Evolutionary conservation across 768 basidiomycete species (phyloP).

Genomic region (Russula sp.): DNA sequence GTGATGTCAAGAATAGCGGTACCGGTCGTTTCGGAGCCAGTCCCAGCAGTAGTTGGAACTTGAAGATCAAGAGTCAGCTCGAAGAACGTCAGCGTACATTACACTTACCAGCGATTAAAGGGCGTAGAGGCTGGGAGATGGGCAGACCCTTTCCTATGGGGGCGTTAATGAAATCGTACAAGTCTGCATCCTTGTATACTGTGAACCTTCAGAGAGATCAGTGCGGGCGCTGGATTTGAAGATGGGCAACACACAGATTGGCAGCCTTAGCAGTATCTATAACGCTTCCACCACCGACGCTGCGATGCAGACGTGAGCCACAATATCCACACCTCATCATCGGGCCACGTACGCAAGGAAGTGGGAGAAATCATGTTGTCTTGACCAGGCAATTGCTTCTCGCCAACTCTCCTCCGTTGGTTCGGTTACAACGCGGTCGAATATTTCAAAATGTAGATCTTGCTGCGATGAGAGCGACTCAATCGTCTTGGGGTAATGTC

Average conservation of each 20-base stretch:
- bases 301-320: slow-evolving; percentile 33
- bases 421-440: slow-evolving; percentile 78
- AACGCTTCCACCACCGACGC: slow-evolving; percentile 90
- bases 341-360: slow-evolving; percentile 70
- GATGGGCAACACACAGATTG: slow-evolving; percentile 57
- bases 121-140: slow-evolving; percentile 67
- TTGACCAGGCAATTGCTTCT: slow-evolving; percentile 84
- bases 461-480: slow-evolving; percentile 75
- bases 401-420: slow-evolving; percentile 91
- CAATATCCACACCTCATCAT: slow-evolving; percentile 4
- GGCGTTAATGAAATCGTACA: slow-evolving; percentile 97
- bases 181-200: slow-evolving; percentile 86
- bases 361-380: slow-evolving; percentile 86
- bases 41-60: slow-evolving; percentile 79
- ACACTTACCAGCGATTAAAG: slow-evolving; percentile 72
- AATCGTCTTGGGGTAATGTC: slow-evolving; percentile 51
- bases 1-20: slow-evolving; percentile 93
- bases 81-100: neutral
- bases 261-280: slow-evolving; percentile 97
- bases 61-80: neutral
- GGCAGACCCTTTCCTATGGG: slow-evolving; percentile 91
- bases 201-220: slow-evolving; percentile 55
- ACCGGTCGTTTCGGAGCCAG: slow-evolving; percentile 93
- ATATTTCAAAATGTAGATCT: slow-evolving; percentile 77
- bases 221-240: neutral